Conservation (phyloP, 139 green algal genomes). For the Chlorella sp. region DNA sequence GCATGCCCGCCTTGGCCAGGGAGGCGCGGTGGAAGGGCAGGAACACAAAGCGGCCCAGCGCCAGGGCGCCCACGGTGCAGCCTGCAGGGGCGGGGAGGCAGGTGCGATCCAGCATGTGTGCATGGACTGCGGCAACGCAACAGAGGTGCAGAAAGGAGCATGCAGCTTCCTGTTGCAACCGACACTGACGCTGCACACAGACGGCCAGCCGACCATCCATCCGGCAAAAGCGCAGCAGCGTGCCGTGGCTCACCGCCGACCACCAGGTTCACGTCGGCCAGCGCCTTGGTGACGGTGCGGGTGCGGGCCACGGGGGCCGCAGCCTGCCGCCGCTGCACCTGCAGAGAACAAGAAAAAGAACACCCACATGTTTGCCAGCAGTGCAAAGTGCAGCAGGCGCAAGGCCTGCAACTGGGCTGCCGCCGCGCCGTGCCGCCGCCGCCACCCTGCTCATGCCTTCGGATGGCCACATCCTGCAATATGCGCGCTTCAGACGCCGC, state of each 20-base stretch:
- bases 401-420: too few relatives aligned
- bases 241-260: constrained; percentile 41
- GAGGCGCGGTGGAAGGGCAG: constrained; percentile 66
- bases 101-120: not conserved
- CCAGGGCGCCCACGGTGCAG: constrained; percentile 59
- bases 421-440: too few relatives aligned
- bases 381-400: too few relatives aligned
- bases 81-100: not conserved
- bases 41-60: constrained; percentile 80
- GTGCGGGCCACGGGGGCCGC: constrained; percentile 18
- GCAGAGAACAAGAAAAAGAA: not conserved
- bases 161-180: not conserved
- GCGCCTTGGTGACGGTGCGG: constrained; percentile 25
- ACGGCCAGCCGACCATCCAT: too few relatives aligned
- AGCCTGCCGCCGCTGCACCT: constrained; percentile 35
- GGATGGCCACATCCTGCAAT: too few relatives aligned
- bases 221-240: too few relatives aligned
- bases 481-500: too few relatives aligned
- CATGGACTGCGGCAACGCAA: too few relatives aligned
- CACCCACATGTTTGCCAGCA: too few relatives aligned
- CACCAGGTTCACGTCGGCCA: constrained; percentile 46
- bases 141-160: not conserved
- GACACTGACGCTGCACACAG: not conserved
- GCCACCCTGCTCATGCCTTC: too few relatives aligned
- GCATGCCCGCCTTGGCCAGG: constrained; percentile 68